phyloP scores from a whole-genome alignment of 1,284 basidiomycete genomes.

The Volvariella volvacea region DNA sequence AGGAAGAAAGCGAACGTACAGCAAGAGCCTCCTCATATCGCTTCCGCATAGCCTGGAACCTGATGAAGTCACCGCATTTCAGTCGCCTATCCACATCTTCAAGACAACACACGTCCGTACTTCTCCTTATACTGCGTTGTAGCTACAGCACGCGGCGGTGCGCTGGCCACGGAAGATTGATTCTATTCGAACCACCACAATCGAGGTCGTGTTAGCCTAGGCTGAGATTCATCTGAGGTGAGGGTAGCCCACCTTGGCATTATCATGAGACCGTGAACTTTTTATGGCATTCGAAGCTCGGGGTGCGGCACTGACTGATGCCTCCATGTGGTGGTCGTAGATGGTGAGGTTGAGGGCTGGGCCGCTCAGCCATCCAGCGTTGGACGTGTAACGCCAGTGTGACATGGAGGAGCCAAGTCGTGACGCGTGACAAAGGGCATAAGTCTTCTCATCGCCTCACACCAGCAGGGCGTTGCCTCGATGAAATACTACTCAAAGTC shows the following conservation, averaged over 20 bases:
- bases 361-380: too few relatives aligned
- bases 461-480: too few relatives aligned
- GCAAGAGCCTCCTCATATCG: constrained; percentile 39
- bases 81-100: not conserved
- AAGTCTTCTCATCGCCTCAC: too few relatives aligned
- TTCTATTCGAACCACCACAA: constrained; percentile 2
- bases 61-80: constrained; percentile 11
- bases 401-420: too few relatives aligned
- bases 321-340: too few relatives aligned
- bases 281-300: not conserved
- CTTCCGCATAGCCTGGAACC: constrained; percentile 41
- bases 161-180: not conserved
- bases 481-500: too few relatives aligned
- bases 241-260: too few relatives aligned
- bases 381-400: too few relatives aligned
- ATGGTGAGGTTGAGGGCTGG: too few relatives aligned
- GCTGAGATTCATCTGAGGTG: too few relatives aligned
- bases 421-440: too few relatives aligned
- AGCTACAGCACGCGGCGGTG: not conserved
- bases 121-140: constrained; percentile 10
- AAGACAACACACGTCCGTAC: not conserved
- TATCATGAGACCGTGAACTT: not conserved
- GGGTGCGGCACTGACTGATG: not conserved
- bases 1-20: constrained; percentile 20
- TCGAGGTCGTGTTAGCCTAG: too few relatives aligned